A percentile compares a stretch with the other conserved stretches of the same genome.
These are phyloP conservation scores for Atalantia buxifolia DNA, from an alignment of 345 rosid species.

Conservation along the genomic window DNA sequence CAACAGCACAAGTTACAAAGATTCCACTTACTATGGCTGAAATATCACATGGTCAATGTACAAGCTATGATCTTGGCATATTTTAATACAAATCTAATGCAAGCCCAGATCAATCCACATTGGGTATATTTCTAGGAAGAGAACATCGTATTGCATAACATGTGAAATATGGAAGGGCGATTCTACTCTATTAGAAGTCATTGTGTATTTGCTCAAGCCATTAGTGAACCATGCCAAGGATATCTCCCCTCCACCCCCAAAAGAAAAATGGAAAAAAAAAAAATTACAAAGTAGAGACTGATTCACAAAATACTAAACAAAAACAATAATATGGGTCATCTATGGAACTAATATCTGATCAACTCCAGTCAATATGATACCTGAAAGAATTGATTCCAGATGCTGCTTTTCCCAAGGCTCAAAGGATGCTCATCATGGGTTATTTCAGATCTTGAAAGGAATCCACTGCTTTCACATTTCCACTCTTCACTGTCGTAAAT, in stretches of 20 bases:
- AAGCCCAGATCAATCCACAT: background rate
- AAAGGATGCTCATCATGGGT: conserved; percentile 93
- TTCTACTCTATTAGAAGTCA: background rate
- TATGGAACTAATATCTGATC: background rate
- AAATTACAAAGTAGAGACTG: background rate
- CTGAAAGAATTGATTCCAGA: conserved; percentile 97
- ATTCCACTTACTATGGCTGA: background rate
- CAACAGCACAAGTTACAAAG: background rate
- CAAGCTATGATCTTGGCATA: background rate
- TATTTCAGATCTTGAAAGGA: conserved; percentile 74
- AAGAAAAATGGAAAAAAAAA: too few species aligned
- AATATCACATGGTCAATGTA: background rate
- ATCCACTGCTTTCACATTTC: conserved; percentile 46
- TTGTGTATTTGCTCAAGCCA: background rate
- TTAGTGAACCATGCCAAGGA: background rate
- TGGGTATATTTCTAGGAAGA: background rate
- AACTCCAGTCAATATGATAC: conserved; percentile 30
- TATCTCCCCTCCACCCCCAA: background rate
- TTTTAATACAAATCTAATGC: background rate
- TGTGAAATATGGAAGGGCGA: background rate
- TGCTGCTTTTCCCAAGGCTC: conserved; percentile 86
- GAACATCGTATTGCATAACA: background rate
- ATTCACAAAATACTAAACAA: background rate
- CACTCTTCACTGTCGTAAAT: conserved; percentile 38
- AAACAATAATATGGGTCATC: background rate